Evolutionary conservation across 345 rosid genomes (phyloP).

Genomic region (Cochlearia excelsa): DNA sequence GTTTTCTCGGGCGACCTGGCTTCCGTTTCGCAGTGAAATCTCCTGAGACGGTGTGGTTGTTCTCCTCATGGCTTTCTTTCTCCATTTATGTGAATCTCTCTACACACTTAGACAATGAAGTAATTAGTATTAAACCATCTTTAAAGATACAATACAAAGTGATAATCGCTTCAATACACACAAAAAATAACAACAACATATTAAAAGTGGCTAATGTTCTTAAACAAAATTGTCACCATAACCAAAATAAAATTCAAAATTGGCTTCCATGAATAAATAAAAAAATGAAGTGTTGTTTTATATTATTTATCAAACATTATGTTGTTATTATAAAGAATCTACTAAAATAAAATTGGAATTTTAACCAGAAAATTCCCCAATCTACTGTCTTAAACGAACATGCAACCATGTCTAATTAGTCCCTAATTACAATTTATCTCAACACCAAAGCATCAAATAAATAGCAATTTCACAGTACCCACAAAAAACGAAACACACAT

Average conservation of each 20-base stretch:
- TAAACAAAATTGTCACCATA: constrained; percentile 2
- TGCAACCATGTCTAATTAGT: constrained; percentile 32
- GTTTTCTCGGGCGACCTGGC: constrained; percentile 88
- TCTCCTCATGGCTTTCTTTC: constrained; percentile 47
- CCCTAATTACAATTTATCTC: constrained; percentile 22
- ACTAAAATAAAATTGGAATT: background rate
- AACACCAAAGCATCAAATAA: constrained; percentile 7
- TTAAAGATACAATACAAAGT: constrained; percentile 10
- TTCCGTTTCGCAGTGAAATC: constrained; percentile 54
- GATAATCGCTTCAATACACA: constrained; percentile 3
- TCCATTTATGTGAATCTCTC: constrained; percentile 18
- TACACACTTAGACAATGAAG: constrained; percentile 9
- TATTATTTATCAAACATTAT: background rate
- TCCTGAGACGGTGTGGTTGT: constrained; percentile 42
- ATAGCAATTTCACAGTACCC: constrained; percentile 1
- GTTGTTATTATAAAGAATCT: background rate
- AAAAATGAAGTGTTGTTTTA: background rate
- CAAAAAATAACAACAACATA: background rate
- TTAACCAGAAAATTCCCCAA: constrained; percentile 1
- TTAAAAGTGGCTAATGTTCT: background rate
- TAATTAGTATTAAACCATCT: background rate
- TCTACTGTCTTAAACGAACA: constrained; percentile 10
- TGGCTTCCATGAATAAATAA: background rate
- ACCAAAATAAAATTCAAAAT: background rate
- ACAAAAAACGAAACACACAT: constrained; percentile 3